Evolutionary conservation across 768 basidiomycete genomes (phyloP).

Genomic region (Tylopilus felleus): DNA sequence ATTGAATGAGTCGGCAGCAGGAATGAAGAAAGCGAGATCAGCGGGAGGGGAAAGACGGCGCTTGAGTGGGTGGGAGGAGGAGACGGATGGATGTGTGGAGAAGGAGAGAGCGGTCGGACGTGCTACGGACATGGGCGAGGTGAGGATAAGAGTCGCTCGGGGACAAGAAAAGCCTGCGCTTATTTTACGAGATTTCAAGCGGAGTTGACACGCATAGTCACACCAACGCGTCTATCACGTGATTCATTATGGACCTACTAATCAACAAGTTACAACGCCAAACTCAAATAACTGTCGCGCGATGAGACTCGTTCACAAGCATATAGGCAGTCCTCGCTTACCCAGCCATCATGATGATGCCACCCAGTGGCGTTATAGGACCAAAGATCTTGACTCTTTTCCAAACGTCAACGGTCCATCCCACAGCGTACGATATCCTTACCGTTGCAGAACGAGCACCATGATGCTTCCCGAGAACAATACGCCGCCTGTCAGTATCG

Average conservation of each 20-base stretch:
- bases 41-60: constrained; percentile 46
- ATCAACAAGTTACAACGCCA: constrained; percentile 46
- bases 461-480: constrained; percentile 67
- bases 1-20: constrained; percentile 61
- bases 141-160: background rate
- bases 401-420: constrained; percentile 2
- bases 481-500: constrained; percentile 53
- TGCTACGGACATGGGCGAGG: constrained; percentile 19
- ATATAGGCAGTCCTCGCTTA: constrained; percentile 32
- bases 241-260: constrained; percentile 20
- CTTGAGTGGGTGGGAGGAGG: constrained; percentile 39
- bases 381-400: constrained; percentile 50
- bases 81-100: constrained; percentile 22
- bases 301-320: constrained; percentile 5
- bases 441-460: constrained; percentile 50
- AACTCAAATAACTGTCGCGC: constrained; percentile 46
- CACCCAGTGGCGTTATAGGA: constrained; percentile 67
- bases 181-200: constrained; percentile 38
- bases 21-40: constrained; percentile 59
- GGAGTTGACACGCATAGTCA: constrained; percentile 39
- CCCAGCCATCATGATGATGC: constrained; percentile 64
- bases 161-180: constrained; percentile 20
- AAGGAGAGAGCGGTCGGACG: constrained; percentile 20
- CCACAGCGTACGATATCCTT: constrained; percentile 4
- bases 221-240: constrained; percentile 41